Conservation (phyloP, 106 monocot genomes). For the Narthecium ossifragum region DNA sequence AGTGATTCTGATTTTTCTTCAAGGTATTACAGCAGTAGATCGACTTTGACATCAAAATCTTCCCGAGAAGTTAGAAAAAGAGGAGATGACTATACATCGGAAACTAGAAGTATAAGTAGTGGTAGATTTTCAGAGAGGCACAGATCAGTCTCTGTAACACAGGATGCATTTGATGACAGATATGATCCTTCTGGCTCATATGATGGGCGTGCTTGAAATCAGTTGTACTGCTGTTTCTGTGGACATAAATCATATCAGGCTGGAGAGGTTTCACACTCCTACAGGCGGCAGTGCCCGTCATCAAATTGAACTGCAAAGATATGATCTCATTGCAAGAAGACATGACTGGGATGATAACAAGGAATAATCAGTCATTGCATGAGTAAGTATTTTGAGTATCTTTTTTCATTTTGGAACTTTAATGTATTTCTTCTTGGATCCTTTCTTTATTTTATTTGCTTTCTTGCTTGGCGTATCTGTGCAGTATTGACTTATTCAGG, state of each 20-base stretch:
- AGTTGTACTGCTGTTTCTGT: slow-evolving; percentile 10
- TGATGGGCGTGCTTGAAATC: slow-evolving; percentile 20
- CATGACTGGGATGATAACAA: slow-evolving; percentile 9
- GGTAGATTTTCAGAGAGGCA: slow-evolving; percentile 12
- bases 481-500: slow-evolving; percentile 42
- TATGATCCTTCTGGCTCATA: slow-evolving; percentile 49
- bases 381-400: slow-evolving; percentile 19
- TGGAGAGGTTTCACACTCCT: neutral
- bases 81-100: slow-evolving; percentile 15
- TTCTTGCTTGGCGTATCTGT: slow-evolving; percentile 28
- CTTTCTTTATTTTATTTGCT: neutral
- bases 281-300: slow-evolving; percentile 9
- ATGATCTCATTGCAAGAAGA: neutral
- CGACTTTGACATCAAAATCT: slow-evolving; percentile 21
- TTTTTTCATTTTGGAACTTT: slow-evolving; percentile 1
- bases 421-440: neutral
- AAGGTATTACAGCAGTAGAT: slow-evolving; percentile 17
- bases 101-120: slow-evolving; percentile 17
- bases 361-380: slow-evolving; percentile 5
- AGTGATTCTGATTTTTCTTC: slow-evolving; percentile 15
- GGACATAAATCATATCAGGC: neutral
- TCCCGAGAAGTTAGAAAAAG: neutral
- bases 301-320: slow-evolving; percentile 10
- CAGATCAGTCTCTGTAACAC: slow-evolving; percentile 25
- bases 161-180: slow-evolving; percentile 59